Base-by-base conservation (phyloP, 768 basidiomycete genomes). In the Tylopilus plumbeoviolaceoides region DNA sequence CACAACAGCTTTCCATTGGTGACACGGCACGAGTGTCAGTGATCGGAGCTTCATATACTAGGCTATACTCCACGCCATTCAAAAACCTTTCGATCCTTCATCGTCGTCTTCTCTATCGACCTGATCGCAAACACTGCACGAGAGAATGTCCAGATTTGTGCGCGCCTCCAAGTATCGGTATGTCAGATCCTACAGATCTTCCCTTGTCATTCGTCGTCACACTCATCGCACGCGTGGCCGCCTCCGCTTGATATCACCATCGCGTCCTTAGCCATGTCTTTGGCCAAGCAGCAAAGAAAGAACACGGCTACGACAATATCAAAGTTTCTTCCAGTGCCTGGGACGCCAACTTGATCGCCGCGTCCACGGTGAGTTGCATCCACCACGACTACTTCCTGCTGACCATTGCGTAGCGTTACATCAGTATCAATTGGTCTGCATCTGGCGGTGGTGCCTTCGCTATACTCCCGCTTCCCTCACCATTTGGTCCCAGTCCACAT, bases 401-500 rank as follows among this genome's bases (percentile, higher is more conserved):
- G 42, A 51, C 28, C 36, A 11, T 50, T 59, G 57, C 58, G 49
- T 59, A 89, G 82, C 78, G 82, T 73, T 98, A 95, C 71, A 75
- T 98, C 64, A 89, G 89, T 52, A 74, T 98, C 47, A 98, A 98
- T 79, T 98, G 93, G 91, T 91, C 91, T 67, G 79, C 89, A 14
- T 91, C 89, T 0, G 91, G 92, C 18, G 92, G 92, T 20, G 92
- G 92, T 50, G 95, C 97, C 4, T 98, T 98, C 65, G 89, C 86
- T n/a, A 85, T 99, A 65, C 76, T 97, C 5, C 97, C 95, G 0
- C 75, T 93, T 18, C 88, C 89, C 7, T 86, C 84, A 9, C 87
- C 83, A 8, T 90, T 81, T 74, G 71, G 71, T 42, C 69, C 75
- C 0, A 73, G 77, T 46, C 73, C 75, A 4, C 72, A 73, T 60